Evolutionary conservation across 1,284 basidiomycete genomes (phyloP).

Genomic region (Marasmius sp.): DNA sequence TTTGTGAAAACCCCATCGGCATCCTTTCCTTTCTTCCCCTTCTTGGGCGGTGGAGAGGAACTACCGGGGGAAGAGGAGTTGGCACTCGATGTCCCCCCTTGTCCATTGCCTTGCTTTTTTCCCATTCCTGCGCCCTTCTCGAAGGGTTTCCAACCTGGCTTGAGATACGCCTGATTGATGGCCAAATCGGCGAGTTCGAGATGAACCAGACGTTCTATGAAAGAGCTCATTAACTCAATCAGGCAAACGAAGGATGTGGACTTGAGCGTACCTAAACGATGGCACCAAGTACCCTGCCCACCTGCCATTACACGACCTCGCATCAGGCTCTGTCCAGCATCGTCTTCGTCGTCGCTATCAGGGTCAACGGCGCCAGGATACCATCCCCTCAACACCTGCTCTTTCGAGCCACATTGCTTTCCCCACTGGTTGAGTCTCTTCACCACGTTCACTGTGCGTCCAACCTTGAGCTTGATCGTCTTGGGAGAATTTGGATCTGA

Average conservation of each 20-base stretch:
- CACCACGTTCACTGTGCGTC: slow-evolving; percentile 52
- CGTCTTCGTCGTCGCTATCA: slow-evolving; percentile 12
- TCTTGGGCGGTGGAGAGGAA: slow-evolving; percentile 10
- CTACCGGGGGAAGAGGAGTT: neutral
- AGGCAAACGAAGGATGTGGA: neutral
- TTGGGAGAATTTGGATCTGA: slow-evolving; percentile 25
- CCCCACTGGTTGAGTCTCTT: slow-evolving; percentile 68
- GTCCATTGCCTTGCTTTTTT: slow-evolving; percentile 1
- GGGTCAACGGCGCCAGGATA: slow-evolving; percentile 20
- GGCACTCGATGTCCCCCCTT: neutral
- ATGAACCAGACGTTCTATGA: slow-evolving; percentile 68
- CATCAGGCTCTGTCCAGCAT: slow-evolving; percentile 17
- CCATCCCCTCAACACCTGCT: slow-evolving; percentile 25
- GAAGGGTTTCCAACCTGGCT: slow-evolving; percentile 39
- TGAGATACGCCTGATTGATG: slow-evolving; percentile 56
- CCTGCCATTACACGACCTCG: slow-evolving; percentile 22
- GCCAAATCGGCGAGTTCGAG: slow-evolving; percentile 72
- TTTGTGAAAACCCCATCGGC: slow-evolving; percentile 8
- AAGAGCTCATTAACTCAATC: neutral
- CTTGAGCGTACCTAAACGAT: slow-evolving; percentile 23
- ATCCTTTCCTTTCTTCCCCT: slow-evolving; percentile 4
- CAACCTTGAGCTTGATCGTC: slow-evolving; percentile 48
- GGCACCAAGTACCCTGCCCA: slow-evolving; percentile 34
- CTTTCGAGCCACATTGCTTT: slow-evolving; percentile 50
- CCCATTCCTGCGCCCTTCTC: slow-evolving; percentile 15